phyloP scores from a whole-genome alignment of 192 early-diverging fungal genomes.

The Ramicandelaber brevisporus region DNA sequence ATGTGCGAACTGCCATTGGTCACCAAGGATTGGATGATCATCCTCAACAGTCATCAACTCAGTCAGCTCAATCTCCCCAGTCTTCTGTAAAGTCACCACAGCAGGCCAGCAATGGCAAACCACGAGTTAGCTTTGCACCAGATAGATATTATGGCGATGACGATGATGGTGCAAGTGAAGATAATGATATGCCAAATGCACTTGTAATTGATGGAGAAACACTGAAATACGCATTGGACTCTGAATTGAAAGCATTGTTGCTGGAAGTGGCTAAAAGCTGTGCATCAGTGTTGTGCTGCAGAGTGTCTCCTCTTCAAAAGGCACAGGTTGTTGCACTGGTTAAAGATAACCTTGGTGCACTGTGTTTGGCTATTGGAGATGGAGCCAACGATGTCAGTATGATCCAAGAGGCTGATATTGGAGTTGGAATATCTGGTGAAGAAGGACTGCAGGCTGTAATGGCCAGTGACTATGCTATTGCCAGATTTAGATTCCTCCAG shows the following conservation, averaged over 20 bases:
- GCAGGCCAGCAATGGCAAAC: no score
- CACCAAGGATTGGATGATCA: no score
- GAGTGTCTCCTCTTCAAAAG: constrained; percentile 90
- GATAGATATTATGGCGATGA: constrained; percentile 5
- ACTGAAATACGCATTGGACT: constrained; percentile 46
- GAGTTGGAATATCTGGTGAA: constrained; percentile 80
- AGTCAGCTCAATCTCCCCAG: no score
- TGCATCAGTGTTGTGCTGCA: constrained; percentile 76
- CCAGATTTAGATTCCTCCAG: constrained; percentile 64
- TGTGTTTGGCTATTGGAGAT: constrained; percentile 88
- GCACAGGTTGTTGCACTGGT: constrained; percentile 80
- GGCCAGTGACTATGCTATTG: constrained; percentile 81
- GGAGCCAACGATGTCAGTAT: constrained; percentile 94
- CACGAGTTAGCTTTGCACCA: no score
- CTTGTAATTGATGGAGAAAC: constrained; percentile 87
- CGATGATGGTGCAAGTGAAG: constrained; percentile 7
- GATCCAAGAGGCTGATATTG: constrained; percentile 94
- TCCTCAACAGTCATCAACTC: no score
- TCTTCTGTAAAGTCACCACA: no score
- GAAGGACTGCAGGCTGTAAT: constrained; percentile 87
- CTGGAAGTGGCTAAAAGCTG: constrained; percentile 55
- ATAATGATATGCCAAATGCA: constrained; percentile 18
- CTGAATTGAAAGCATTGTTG: constrained; percentile 23
- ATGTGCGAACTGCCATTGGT: neutral
- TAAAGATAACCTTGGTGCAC: constrained; percentile 49